Conservation (phyloP, 208 protist genomes). For the Wallacemonas sp. region DNA sequence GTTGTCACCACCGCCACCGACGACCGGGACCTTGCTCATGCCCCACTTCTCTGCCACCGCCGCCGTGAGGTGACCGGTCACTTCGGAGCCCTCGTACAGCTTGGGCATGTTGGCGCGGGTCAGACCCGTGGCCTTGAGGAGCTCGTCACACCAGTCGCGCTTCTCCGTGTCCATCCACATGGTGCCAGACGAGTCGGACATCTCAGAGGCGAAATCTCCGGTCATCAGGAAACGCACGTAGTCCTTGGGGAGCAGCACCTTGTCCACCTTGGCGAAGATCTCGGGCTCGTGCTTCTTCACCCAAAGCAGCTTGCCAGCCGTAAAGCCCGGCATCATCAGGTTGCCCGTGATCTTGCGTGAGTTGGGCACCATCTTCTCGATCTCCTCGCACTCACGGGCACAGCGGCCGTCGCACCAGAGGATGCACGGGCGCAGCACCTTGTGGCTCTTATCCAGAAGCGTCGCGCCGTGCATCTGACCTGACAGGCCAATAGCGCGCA, state of each 20-base stretch:
- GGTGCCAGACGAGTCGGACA: conserved; percentile 73
- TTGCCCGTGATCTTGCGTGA: conserved; percentile 71
- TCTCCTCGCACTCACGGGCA: conserved; percentile 60
- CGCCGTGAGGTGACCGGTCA: conserved; percentile 48
- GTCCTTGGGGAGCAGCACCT: conserved; percentile 81
- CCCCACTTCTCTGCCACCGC: conserved; percentile 53
- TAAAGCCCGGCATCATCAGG: conserved; percentile 87
- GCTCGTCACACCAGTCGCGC: conserved; percentile 67
- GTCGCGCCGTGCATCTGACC: conserved; percentile 79
- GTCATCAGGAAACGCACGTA: conserved; percentile 74
- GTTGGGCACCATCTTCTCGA: conserved; percentile 58
- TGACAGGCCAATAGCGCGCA: conserved; percentile 64
- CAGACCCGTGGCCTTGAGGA: conserved; percentile 66
- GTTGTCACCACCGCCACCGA: conserved; percentile 78
- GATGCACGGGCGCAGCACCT: conserved; percentile 76
- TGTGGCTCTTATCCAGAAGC: conserved; percentile 55
- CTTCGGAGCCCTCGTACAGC: conserved; percentile 66
- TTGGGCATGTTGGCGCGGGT: conserved; percentile 68
- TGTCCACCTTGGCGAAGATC: conserved; percentile 52
- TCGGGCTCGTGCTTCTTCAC: conserved; percentile 72
- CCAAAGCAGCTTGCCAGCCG: conserved; percentile 78
- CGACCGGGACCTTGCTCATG: conserved; percentile 59
- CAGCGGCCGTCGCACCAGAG: conserved; percentile 82
- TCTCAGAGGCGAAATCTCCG: conserved; percentile 65
- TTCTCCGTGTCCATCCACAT: conserved; percentile 76